phyloP scores from a whole-genome alignment of 148 eudicot species.

The Nepenthes mirabilis region DNA sequence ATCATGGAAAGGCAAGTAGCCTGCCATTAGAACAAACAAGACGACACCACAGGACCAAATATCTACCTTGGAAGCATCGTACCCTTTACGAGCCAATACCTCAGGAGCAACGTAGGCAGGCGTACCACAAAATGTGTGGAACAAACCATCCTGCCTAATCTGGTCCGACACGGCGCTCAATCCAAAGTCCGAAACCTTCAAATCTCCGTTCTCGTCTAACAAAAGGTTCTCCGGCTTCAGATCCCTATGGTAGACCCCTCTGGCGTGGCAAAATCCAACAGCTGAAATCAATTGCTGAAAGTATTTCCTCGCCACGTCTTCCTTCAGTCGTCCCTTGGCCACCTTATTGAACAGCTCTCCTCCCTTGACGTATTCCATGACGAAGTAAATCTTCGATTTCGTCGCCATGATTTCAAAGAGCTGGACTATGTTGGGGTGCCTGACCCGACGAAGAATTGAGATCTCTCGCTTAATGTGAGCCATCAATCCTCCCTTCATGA shows the following conservation, averaged over 20 bases:
- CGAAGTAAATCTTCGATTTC: conserved; percentile 45
- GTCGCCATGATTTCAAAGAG: conserved; percentile 60
- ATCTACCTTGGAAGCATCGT: conserved; percentile 40
- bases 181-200: conserved; percentile 60
- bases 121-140: conserved; percentile 50
- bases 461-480: conserved; percentile 52
- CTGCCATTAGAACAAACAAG: conserved; percentile 47
- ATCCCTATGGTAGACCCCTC: conserved; percentile 56
- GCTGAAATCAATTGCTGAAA: conserved; percentile 51
- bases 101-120: conserved; percentile 56
- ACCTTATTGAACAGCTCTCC: conserved; percentile 57
- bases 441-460: conserved; percentile 36
- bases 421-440: conserved; percentile 57
- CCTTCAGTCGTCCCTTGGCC: conserved; percentile 39
- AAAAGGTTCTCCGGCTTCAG: conserved; percentile 49
- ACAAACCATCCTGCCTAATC: conserved; percentile 34
- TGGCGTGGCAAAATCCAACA: conserved; percentile 45
- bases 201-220: conserved; percentile 41
- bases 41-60: conserved; percentile 48
- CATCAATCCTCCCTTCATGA: conserved; percentile 44
- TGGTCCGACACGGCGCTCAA: conserved; percentile 44
- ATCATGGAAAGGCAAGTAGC: conserved; percentile 44
- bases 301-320: conserved; percentile 44
- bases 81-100: conserved; percentile 34
- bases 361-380: conserved; percentile 51